Conservation (phyloP, 305 asterid species). For the Fraxinus latifolia region DNA sequence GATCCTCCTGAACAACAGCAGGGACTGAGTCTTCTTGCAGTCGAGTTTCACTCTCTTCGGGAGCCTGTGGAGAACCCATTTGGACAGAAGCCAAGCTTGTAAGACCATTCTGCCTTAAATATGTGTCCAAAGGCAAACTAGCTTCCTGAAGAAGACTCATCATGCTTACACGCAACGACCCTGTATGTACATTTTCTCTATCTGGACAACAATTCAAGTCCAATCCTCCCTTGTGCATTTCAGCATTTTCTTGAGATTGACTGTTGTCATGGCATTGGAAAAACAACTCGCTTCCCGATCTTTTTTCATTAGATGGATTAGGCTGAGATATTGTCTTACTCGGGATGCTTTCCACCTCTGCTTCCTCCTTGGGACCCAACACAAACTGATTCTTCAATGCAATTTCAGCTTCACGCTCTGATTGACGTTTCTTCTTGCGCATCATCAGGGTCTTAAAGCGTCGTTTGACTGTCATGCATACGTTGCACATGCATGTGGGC, state of each 20-base stretch:
- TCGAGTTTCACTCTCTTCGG: slow-evolving; percentile 34
- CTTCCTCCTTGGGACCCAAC: slow-evolving; percentile 59
- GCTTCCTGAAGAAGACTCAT: slow-evolving; percentile 81
- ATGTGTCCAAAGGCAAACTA: slow-evolving; percentile 68
- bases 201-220: slow-evolving; percentile 71
- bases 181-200: slow-evolving; percentile 34
- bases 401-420: slow-evolving; percentile 86
- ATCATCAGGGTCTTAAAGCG: slow-evolving; percentile 95
- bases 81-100: slow-evolving; percentile 65
- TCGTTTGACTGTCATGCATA: slow-evolving; percentile 93
- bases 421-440: slow-evolving; percentile 94
- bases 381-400: slow-evolving; percentile 53
- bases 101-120: slow-evolving; percentile 82
- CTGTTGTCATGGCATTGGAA: slow-evolving; percentile 32
- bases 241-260: slow-evolving; percentile 43
- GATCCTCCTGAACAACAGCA: slow-evolving; percentile 43
- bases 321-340: slow-evolving; percentile 28
- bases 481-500: slow-evolving; percentile 91
- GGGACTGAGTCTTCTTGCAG: slow-evolving; percentile 36
- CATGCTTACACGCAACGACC: slow-evolving; percentile 61
- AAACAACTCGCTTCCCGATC: slow-evolving; percentile 38
- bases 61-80: slow-evolving; percentile 38
- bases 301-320: slow-evolving; percentile 28
- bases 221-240: slow-evolving; percentile 43
- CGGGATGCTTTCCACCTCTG: slow-evolving; percentile 57